These are phyloP conservation scores for Pistacia vera DNA, from an alignment of 345 rosid species.

Conservation along the genomic window DNA sequence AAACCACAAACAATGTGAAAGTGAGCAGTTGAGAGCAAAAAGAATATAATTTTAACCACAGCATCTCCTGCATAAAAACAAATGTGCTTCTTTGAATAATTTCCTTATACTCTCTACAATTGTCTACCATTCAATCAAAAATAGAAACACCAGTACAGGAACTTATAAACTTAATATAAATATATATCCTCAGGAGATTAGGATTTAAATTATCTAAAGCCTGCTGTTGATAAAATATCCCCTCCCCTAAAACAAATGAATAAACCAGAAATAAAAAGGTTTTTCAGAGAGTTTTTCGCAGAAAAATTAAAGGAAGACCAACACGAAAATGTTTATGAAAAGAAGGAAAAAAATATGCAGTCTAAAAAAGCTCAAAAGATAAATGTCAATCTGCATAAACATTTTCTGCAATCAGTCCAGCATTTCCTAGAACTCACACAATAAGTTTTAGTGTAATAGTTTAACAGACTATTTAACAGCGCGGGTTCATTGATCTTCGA, in stretches of 20 bases:
- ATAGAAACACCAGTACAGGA: neutral
- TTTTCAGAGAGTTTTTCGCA: neutral
- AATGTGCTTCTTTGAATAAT: neutral
- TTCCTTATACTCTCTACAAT: neutral
- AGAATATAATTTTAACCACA: neutral
- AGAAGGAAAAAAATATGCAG: neutral
- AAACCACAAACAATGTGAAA: neutral
- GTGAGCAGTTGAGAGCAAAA: neutral
- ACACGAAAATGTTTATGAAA: neutral
- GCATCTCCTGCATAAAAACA: neutral
- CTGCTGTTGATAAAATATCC: neutral
- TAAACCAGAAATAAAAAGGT: neutral
- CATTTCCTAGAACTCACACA: neutral
- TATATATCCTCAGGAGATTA: neutral
- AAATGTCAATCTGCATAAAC: neutral
- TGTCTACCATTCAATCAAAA: neutral
- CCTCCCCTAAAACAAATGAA: neutral
- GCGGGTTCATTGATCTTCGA: constrained; percentile 63
- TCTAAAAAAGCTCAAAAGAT: neutral
- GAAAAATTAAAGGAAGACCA: neutral
- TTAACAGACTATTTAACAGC: constrained; percentile 42
- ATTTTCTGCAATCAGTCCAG: neutral
- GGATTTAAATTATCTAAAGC: neutral
- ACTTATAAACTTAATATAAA: neutral
- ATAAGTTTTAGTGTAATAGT: neutral